Percentiles rank a stretch among this genome's conserved stretches.
Conservation (phyloP, 2,329 filamentous ascomycete genomes). For the Colletotrichum noveboracense region DNA sequence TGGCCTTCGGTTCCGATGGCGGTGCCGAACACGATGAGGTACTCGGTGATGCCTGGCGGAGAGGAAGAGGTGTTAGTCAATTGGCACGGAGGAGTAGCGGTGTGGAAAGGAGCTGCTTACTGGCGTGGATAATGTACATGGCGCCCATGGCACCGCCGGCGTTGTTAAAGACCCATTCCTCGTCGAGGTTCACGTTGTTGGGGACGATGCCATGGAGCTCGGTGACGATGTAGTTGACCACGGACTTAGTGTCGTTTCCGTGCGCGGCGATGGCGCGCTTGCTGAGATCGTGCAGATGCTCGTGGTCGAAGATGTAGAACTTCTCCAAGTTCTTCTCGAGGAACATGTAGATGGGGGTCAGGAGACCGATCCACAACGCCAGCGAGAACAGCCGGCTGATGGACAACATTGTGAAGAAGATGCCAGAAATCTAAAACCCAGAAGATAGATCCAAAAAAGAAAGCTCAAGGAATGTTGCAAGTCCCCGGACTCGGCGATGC, state of each 20-base stretch:
- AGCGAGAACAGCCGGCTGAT: conserved; percentile 51
- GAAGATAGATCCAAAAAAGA: neutral
- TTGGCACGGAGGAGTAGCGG: neutral
- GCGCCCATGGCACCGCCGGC: conserved; percentile 90
- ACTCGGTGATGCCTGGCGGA: conserved; percentile 75
- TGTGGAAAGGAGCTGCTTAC: conserved; percentile 47
- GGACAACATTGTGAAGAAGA: conserved; percentile 2
- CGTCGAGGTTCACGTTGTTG: conserved; percentile 67
- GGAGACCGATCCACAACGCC: conserved; percentile 57
- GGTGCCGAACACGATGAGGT: conserved; percentile 88
- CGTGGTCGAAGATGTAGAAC: conserved; percentile 79
- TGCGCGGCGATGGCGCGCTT: conserved; percentile 69
- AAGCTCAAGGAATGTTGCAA: conserved; percentile 2
- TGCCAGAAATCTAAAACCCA: neutral
- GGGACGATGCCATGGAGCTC: conserved; percentile 64
- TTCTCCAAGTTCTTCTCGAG: conserved; percentile 63
- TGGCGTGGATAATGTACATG: conserved; percentile 90
- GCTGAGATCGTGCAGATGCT: conserved; percentile 72
- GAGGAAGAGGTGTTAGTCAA: neutral
- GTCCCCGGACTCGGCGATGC: neutral
- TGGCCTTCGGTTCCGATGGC: conserved; percentile 87
- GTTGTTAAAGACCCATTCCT: conserved; percentile 94
- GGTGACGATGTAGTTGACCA: conserved; percentile 72
- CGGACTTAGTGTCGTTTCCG: conserved; percentile 75
- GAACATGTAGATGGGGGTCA: conserved; percentile 59